Conservation (phyloP, 495 filamentous ascomycete species). For the Pyrenula aspistea region DNA sequence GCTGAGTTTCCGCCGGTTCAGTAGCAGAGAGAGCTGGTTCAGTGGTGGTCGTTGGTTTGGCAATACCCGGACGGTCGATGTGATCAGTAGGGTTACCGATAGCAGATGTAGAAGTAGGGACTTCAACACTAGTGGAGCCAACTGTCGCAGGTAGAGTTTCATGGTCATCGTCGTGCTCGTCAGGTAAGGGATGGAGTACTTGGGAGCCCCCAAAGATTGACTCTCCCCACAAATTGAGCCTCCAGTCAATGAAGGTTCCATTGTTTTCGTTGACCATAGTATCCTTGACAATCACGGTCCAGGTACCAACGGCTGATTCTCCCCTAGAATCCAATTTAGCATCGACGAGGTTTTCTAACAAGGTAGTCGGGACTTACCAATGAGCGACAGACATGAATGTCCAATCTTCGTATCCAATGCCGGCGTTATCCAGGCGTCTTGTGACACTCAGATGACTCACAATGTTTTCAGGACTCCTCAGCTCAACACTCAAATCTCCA, state of each 20-base stretch:
- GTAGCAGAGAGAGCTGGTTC: conserved; percentile 11
- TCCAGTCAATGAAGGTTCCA: conserved; percentile 84
- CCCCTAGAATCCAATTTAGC: conserved; percentile 47
- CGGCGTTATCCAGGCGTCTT: conserved; percentile 49
- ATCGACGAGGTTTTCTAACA: background rate
- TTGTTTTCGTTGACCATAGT: conserved; percentile 60
- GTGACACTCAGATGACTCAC: conserved; percentile 72
- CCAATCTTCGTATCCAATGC: conserved; percentile 83
- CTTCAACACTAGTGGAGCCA: conserved; percentile 38
- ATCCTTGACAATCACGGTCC: conserved; percentile 88
- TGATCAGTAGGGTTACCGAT: conserved; percentile 49
- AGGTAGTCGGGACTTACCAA: conserved; percentile 47
- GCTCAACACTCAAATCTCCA: conserved; percentile 85
- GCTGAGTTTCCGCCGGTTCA: conserved; percentile 7
- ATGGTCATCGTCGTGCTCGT: conserved; percentile 76
- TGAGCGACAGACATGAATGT: conserved; percentile 98
- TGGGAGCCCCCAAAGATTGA: conserved; percentile 61
- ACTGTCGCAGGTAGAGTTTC: conserved; percentile 41
- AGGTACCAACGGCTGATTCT: conserved; percentile 74
- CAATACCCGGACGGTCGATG: conserved; percentile 63
- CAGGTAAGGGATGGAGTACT: conserved; percentile 66
- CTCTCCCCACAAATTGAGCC: conserved; percentile 89
- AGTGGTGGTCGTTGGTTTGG: conserved; percentile 34
- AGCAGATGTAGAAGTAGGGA: conserved; percentile 12
- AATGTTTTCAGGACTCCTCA: conserved; percentile 72